Evolutionary conservation across 176 grass and related monocot species (phyloP), one percentile per base, ranked within the genome.

Genomic region (Dendrocalamus sinicus): DNA sequence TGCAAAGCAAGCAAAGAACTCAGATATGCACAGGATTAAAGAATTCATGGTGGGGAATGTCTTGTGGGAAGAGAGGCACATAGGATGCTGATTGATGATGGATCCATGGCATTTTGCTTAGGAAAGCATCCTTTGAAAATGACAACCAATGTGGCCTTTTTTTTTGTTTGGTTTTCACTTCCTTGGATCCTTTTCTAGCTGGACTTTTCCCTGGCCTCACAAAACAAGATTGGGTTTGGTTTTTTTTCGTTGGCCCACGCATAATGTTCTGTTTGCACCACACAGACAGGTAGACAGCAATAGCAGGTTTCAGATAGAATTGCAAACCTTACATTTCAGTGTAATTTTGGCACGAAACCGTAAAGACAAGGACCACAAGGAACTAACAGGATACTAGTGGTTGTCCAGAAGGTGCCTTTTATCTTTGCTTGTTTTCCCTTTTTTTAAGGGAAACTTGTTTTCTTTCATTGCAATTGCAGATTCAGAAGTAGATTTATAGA

Each of bases 41-140:
- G 4, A 83, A 79, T 13, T 20, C 30, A 83, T 67, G 67, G 51
- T 67, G 67, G 80, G 26, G 50, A 79, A 87, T 79, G 67, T 61
- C 74, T 51, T 12, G 72, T 47, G 46, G 10, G 8, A 69, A 35
- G 54, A 72, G 46, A 59, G 55, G 28, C 16, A 67, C 58, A 67
- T 45, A n/a, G 62, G 79, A 83, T 87, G 89, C 9, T 73, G 74
- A 87, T 74, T 90, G 89, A 4, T 73, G 67, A 67, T 74, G 39
- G 60, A 47, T 60, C 8, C 67, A 74, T 86, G 74, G 15, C 48
- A 24, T 74, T 83, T 87, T 79, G 67, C 73, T 67, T 72, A 41
- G 30, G 35, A 40, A 72, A 78, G 8, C 32, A 51, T 80, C 59
- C 48, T 60, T 47, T 12, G 57, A 57, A 76, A 81, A 72, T 45